A percentile compares a stretch with the other conserved stretches of the same genome.
These are phyloP conservation scores for Ophiostoma ulmi DNA, from an alignment of 2,329 filamentous ascomycete species.

Conservation along the genomic window DNA sequence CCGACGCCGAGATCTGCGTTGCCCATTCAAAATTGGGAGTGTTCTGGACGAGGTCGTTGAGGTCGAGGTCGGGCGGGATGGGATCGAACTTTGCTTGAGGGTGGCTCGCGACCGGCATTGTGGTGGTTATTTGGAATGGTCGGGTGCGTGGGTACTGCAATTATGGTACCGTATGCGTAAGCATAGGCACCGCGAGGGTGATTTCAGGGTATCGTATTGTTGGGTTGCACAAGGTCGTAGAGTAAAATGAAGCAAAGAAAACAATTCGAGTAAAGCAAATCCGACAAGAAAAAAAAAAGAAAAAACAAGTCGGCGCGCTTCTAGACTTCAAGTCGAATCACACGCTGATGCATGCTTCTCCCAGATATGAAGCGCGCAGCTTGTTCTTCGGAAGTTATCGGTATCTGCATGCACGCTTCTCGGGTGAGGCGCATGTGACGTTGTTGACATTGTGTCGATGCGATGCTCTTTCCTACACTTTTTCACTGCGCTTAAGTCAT, in stretches of 20 bases:
- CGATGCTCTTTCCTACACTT: not conserved
- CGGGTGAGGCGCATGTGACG: not conserved
- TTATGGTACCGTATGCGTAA: not conserved
- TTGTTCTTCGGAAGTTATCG: not conserved
- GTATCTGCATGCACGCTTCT: not conserved
- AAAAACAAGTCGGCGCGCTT: not conserved
- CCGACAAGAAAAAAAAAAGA: not conserved
- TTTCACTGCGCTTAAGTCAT: not conserved
- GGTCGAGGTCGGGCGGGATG: slow-evolving; percentile 77
- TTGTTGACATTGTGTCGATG: not conserved
- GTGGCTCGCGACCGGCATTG: slow-evolving; percentile 40
- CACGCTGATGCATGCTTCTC: not conserved
- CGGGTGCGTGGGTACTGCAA: not conserved
- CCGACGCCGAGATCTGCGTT: slow-evolving; percentile 69
- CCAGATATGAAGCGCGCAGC: not conserved
- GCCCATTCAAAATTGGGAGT: slow-evolving; percentile 85
- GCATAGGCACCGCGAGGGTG: not conserved
- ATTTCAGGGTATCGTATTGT: not conserved
- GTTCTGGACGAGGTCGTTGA: slow-evolving; percentile 67
- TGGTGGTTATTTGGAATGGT: not conserved
- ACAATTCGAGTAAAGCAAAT: not conserved
- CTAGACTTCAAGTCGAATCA: not conserved
- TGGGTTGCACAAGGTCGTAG: not conserved
- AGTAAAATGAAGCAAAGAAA: not conserved
- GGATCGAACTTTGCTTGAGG: slow-evolving; percentile 89